These are phyloP conservation scores for Microsporum ferrugineum DNA, from an alignment of 2,329 filamentous ascomycete genomes.

Conservation along the genomic window DNA sequence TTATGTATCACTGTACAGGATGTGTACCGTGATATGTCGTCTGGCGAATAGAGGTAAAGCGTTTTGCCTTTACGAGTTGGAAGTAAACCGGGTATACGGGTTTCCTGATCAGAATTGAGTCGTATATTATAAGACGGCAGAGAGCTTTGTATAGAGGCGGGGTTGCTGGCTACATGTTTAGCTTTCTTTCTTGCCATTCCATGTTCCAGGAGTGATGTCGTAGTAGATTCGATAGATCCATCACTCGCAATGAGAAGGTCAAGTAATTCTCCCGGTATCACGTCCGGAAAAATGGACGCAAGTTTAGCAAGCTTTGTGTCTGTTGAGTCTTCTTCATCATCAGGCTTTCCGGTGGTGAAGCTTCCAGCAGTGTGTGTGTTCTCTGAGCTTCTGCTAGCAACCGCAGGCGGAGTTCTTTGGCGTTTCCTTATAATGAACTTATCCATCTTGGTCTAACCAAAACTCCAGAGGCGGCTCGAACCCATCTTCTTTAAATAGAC, in stretches of 20 bases:
- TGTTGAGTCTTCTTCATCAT: constrained; percentile 52
- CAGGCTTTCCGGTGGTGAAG: not conserved
- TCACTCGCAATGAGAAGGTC: constrained; percentile 68
- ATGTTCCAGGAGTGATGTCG: constrained; percentile 40
- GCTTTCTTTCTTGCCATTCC: constrained; percentile 15
- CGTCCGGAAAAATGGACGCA: constrained; percentile 58
- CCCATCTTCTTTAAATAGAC: not conserved
- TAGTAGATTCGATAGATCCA: constrained; percentile 60
- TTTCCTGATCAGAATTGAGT: constrained; percentile 12
- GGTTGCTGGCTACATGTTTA: constrained; percentile 29
- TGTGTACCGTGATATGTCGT: constrained; percentile 69
- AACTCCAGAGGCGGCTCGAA: not conserved
- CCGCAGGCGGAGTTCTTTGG: not conserved
- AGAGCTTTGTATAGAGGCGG: constrained; percentile 51
- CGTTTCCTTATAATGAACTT: not conserved
- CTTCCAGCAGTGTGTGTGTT: too few relatives aligned
- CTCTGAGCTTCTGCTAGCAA: not conserved
- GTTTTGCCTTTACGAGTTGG: constrained; percentile 69
- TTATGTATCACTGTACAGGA: constrained; percentile 90
- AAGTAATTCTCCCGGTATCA: constrained; percentile 57
- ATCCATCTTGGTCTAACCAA: not conserved
- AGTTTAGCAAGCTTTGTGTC: constrained; percentile 81
- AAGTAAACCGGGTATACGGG: constrained; percentile 23
- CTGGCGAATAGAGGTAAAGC: constrained; percentile 68
- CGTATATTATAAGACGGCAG: constrained; percentile 35